Conservation (phyloP, 1,139 yeast species). For the Blastobotrys niveus region DNA sequence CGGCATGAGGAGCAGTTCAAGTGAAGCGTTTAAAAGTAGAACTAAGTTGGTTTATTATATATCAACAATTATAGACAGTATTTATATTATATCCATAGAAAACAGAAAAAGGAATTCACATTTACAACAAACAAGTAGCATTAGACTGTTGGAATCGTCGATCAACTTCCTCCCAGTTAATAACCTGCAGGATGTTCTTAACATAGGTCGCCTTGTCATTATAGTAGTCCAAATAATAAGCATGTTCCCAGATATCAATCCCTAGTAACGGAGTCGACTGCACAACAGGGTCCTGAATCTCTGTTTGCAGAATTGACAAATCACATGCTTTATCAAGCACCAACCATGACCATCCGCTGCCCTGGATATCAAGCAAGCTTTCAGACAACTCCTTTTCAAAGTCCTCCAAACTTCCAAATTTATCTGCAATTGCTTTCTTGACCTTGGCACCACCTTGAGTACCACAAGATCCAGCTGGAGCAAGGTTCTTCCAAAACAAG, state of each 20-base stretch:
- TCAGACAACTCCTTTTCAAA: constrained; percentile 40
- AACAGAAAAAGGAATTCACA: no score
- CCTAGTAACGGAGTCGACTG: constrained; percentile 38
- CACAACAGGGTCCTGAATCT: constrained; percentile 44
- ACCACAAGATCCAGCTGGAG: constrained; percentile 55
- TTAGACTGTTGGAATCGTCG: constrained; percentile 36
- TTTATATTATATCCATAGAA: no score
- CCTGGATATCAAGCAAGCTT: constrained; percentile 44
- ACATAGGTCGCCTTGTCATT: constrained; percentile 46
- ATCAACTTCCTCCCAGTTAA: constrained; percentile 46
- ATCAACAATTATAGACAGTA: no score
- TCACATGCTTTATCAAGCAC: constrained; percentile 43
- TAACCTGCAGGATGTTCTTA: constrained; percentile 46
- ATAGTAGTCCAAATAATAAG: constrained; percentile 47
- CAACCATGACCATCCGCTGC: constrained; percentile 48
- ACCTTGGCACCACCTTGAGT: constrained; percentile 51
- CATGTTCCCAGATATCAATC: constrained; percentile 50
- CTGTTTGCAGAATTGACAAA: constrained; percentile 42
- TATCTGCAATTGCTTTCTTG: constrained; percentile 32
- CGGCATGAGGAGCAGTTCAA: no score
- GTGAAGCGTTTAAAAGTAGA: no score
- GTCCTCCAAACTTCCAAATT: constrained; percentile 41
- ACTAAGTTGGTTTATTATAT: no score
- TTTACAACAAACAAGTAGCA: no score
- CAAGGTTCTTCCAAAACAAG: constrained; percentile 82